These are phyloP conservation scores for Warburgia ugandensis DNA, from an alignment of 164 flowering plant species.

Conservation along the genomic window DNA sequence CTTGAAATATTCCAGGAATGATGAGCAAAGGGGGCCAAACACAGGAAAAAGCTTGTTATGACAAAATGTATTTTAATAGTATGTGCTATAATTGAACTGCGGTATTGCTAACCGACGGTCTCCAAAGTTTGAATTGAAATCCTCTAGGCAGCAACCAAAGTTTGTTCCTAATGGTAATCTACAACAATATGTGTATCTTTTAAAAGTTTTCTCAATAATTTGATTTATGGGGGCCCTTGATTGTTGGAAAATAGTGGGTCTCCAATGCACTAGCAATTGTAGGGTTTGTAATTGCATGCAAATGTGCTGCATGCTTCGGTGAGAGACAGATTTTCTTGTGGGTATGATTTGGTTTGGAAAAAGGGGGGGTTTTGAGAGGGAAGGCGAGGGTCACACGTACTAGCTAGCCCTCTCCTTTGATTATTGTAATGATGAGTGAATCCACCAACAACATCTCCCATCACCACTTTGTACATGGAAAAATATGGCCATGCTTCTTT, in stretches of 20 bases:
- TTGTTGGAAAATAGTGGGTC: no score
- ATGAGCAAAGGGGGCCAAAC: constrained; percentile 36
- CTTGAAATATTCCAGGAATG: constrained; percentile 54
- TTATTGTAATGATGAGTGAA: constrained; percentile 42
- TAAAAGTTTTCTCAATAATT: no score
- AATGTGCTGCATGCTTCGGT: constrained; percentile 28
- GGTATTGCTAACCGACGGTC: neutral
- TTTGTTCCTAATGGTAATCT: no score
- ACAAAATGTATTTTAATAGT: neutral
- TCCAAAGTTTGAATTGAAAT: constrained; percentile 5
- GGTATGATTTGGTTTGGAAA: constrained; percentile 48
- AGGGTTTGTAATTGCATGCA: constrained; percentile 44
- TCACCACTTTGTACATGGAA: no score
- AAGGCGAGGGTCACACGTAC: constrained; percentile 9
- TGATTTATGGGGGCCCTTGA: no score
- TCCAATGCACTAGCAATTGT: no score
- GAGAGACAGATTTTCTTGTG: constrained; percentile 61
- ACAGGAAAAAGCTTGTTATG: constrained; percentile 14
- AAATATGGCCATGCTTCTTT: neutral
- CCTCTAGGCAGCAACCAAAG: neutral
- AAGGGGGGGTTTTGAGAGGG: constrained; percentile 23
- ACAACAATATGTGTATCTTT: no score
- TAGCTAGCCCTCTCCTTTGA: constrained; percentile 20
- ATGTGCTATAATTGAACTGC: constrained; percentile 1
- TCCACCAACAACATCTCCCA: constrained; percentile 19